These are phyloP conservation scores for Acanthamoeba rhysodes DNA, from an alignment of 208 protist species.

Conservation along the genomic window DNA sequence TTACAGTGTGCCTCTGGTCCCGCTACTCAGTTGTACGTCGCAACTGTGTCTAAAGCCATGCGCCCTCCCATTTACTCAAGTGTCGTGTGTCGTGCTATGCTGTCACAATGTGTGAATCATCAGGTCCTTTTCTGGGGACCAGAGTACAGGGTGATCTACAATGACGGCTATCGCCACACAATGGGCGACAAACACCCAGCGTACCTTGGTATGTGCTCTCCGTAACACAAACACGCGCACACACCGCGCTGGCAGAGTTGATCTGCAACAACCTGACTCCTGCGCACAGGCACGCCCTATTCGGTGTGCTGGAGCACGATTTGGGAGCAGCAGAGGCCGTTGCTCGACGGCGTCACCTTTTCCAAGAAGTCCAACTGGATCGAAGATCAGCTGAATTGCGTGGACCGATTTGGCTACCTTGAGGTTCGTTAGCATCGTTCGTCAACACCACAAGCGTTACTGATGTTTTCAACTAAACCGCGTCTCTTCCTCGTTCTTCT, in stretches of 20 bases:
- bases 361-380: not conserved
- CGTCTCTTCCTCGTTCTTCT: not conserved
- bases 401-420: constrained; percentile 8
- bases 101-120: not conserved
- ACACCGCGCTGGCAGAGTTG: too few relatives aligned
- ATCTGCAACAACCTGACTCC: not conserved
- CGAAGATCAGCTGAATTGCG: constrained; percentile 11
- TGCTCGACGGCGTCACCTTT: not conserved
- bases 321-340: not conserved
- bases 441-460: not conserved
- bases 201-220: not conserved
- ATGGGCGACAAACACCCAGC: constrained; percentile 41
- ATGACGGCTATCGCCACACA: not conserved
- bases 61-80: not conserved
- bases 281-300: not conserved
- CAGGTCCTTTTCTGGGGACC: constrained; percentile 63
- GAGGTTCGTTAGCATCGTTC: not conserved
- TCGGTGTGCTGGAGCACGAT: constrained; percentile 35
- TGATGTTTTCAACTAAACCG: not conserved
- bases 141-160: constrained; percentile 57
- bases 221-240: not conserved
- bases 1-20: constrained; percentile 29
- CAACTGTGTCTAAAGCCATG: not conserved
- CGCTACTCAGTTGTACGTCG: not conserved
- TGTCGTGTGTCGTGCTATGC: not conserved